Percentiles rank a stretch among this genome's conserved stretches.
Evolutionary conservation across 306 rosid genomes (phyloP).

Genomic region (Cicer arietinum): DNA sequence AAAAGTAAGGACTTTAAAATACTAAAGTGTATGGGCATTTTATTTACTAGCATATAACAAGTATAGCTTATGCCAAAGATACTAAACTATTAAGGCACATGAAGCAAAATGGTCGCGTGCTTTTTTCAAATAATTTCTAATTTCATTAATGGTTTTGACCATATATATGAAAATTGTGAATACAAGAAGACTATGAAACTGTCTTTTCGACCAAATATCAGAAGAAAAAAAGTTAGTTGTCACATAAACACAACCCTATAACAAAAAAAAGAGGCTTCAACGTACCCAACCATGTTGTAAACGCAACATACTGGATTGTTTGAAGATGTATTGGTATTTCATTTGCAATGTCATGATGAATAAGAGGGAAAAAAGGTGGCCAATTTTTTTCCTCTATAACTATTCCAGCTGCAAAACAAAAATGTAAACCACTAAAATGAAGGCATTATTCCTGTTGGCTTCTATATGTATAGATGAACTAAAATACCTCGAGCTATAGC

Average conservation of each 20-base stretch:
- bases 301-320: constrained; percentile 80
- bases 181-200: constrained; percentile 38
- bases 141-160: not conserved
- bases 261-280: constrained; percentile 33
- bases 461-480: constrained; percentile 36
- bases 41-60: constrained; percentile 6
- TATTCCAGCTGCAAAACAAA: constrained; percentile 74
- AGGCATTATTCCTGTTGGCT: not conserved
- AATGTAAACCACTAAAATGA: constrained; percentile 33
- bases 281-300: constrained; percentile 89
- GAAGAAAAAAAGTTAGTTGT: constrained; percentile 29
- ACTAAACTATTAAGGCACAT: not conserved
- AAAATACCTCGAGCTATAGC: constrained; percentile 71
- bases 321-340: constrained; percentile 95
- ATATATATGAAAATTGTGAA: constrained; percentile 5
- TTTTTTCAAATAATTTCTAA: constrained; percentile 6
- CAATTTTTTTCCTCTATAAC: constrained; percentile 80
- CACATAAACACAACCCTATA: constrained; percentile 32
- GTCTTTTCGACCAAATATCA: constrained; percentile 10
- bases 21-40: not conserved
- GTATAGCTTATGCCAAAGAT: not conserved
- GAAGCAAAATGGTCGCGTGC: not conserved
- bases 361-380: constrained; percentile 83
- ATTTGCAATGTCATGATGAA: constrained; percentile 84
- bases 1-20: not conserved